A percentile compares a stretch with the other conserved stretches of the same genome.
These are phyloP conservation scores for Lachnellula occidentalis DNA, from an alignment of 2,329 filamentous ascomycete species.

Conservation along the genomic window DNA sequence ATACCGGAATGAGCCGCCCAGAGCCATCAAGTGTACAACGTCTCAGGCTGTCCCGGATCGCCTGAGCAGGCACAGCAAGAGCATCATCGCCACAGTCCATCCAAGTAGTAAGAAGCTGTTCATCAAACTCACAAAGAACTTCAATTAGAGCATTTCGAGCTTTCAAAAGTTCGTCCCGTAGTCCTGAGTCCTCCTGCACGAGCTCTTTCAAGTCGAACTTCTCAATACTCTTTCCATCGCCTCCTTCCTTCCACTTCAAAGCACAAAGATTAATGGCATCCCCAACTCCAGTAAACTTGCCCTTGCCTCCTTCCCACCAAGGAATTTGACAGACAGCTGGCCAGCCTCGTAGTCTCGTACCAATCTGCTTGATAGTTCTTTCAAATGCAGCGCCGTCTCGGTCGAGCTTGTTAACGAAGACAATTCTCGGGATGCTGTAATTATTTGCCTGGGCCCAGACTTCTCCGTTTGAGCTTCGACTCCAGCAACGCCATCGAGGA, in stretches of 20 bases:
- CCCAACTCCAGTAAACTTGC: conserved; percentile 74
- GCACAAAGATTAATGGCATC: conserved; percentile 74
- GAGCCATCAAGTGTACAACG: conserved; percentile 62
- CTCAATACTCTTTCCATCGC: conserved; percentile 58
- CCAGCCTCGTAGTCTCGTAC: conserved; percentile 71
- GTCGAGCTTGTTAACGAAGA: conserved; percentile 82
- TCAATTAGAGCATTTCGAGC: conserved; percentile 78
- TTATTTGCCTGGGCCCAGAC: conserved; percentile 89
- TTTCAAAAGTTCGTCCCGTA: conserved; percentile 63
- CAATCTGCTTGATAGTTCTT: conserved; percentile 80
- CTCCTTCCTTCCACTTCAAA: conserved; percentile 64
- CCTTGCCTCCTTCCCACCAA: conserved; percentile 74
- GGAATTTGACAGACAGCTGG: conserved; percentile 92
- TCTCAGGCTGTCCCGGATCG: conserved; percentile 70
- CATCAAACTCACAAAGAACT: conserved; percentile 81
- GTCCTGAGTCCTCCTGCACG: conserved; percentile 39
- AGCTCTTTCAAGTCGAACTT: conserved; percentile 51
- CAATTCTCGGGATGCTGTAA: conserved; percentile 76
- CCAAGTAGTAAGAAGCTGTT: conserved; percentile 77
- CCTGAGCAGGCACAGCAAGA: conserved; percentile 55
- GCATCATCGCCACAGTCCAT: conserved; percentile 72
- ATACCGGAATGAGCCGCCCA: conserved; percentile 75
- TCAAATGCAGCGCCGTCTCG: conserved; percentile 78
- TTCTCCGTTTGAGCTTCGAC: conserved; percentile 94
- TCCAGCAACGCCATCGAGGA: conserved; percentile 85